Conservation (phyloP, 352 stramenopile species). For the Hyaloperonospora arabidopsidis region DNA sequence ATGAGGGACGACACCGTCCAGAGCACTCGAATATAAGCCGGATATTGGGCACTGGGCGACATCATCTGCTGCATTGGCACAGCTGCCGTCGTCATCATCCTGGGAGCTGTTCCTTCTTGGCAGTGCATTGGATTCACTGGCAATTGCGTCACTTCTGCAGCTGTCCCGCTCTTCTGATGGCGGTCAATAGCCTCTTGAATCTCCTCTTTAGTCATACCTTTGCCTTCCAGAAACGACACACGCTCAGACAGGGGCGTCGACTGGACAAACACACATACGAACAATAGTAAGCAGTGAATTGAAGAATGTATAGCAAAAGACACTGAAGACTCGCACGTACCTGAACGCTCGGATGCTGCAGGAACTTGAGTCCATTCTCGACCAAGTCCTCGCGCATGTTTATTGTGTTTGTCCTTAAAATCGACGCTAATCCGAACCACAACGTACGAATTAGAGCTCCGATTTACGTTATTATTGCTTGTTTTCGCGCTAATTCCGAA, state of each 20-base stretch:
- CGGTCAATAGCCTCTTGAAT: slow-evolving; percentile 74
- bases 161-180: slow-evolving; percentile 30
- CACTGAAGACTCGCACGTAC: slow-evolving; percentile 17
- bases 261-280: slow-evolving; percentile 3
- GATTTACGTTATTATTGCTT: slow-evolving; percentile 2
- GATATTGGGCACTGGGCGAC: slow-evolving; percentile 30
- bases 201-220: slow-evolving; percentile 74
- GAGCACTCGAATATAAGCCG: slow-evolving; percentile 52
- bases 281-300: too few relatives aligned
- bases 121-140: slow-evolving; percentile 11
- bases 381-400: slow-evolving; percentile 60
- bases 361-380: slow-evolving; percentile 72
- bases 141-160: neutral
- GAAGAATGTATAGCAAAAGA: too few relatives aligned
- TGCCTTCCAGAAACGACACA: slow-evolving; percentile 71
- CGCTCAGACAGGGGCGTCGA: slow-evolving; percentile 67
- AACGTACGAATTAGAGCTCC: neutral
- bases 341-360: slow-evolving; percentile 76
- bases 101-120: slow-evolving; percentile 8
- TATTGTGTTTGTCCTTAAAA: too few relatives aligned
- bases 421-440: neutral
- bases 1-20: slow-evolving; percentile 68
- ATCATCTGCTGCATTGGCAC: slow-evolving; percentile 44
- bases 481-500: too few relatives aligned
- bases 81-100: slow-evolving; percentile 44